These are phyloP conservation scores for Pseudogymnoascus sp. DNA, from an alignment of 2,329 filamentous ascomycete genomes.

Conservation along the genomic window DNA sequence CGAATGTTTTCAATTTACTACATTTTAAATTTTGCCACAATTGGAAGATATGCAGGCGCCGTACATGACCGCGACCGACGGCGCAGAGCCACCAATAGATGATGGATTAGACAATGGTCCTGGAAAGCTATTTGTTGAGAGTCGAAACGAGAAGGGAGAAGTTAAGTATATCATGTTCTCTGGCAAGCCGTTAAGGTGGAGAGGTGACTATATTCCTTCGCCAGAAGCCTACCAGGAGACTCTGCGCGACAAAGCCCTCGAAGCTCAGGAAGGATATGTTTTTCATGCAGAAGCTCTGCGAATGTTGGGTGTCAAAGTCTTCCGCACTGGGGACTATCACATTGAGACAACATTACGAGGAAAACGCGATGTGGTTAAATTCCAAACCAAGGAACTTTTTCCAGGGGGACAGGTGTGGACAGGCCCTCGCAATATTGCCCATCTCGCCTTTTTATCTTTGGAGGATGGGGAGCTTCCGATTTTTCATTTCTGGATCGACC, in stretches of 20 bases:
- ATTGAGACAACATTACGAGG: background rate
- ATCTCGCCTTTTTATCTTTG: constrained; percentile 1
- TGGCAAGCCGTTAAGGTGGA: background rate
- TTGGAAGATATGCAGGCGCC: background rate
- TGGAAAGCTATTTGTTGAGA: background rate
- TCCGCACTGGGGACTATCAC: constrained; percentile 5
- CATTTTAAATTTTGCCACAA: background rate
- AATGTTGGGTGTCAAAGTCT: background rate
- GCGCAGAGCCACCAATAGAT: background rate
- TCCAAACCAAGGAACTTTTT: background rate
- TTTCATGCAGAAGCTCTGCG: constrained; percentile 3
- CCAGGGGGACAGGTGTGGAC: background rate
- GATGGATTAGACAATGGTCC: background rate
- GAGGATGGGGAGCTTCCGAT: background rate
- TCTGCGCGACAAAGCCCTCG: background rate
- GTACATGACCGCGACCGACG: background rate
- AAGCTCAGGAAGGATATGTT: background rate
- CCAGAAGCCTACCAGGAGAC: background rate
- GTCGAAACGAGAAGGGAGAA: background rate
- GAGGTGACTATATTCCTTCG: background rate
- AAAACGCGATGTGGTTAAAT: constrained; percentile 1
- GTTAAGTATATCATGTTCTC: background rate
- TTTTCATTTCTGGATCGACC: background rate
- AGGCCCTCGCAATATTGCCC: background rate
- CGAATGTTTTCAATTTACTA: background rate